Conservation (phyloP, 2,329 filamentous ascomycete genomes). For the Talaromyces amestolkiae region DNA sequence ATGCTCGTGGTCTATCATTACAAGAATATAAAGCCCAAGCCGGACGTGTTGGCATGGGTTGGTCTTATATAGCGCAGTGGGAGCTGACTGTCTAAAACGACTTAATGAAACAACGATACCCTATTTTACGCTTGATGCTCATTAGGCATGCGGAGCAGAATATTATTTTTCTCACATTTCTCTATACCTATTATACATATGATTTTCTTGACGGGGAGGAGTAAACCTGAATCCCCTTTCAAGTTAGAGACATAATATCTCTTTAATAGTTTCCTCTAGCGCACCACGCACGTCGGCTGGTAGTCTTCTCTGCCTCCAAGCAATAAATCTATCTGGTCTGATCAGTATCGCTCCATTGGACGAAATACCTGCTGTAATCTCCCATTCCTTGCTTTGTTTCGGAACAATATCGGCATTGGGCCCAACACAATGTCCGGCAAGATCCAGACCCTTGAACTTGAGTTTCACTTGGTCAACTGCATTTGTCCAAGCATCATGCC, state of each 20-base stretch:
- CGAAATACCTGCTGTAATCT: constrained; percentile 15
- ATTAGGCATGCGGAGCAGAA: neutral
- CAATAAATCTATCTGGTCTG: constrained; percentile 14
- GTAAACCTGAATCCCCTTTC: neutral
- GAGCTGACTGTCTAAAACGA: constrained; percentile 41
- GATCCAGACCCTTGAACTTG: neutral
- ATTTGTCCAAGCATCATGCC: constrained; percentile 1
- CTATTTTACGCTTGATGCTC: neutral
- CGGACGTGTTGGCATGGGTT: constrained; percentile 49
- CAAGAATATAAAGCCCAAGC: constrained; percentile 49
- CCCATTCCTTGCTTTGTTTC: neutral
- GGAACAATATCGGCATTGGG: neutral
- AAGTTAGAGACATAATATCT: constrained; percentile 5
- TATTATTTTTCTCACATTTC: neutral
- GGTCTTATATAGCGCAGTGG: constrained; percentile 55
- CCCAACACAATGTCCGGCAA: constrained; percentile 1
- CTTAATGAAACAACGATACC: constrained; percentile 11
- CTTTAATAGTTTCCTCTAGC: neutral
- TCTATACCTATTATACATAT: neutral
- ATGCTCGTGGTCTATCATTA: constrained; percentile 53
- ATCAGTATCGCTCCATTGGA: constrained; percentile 12
- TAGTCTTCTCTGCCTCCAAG: constrained; percentile 13
- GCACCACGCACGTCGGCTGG: neutral
- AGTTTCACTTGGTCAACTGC: constrained; percentile 1
- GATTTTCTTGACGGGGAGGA: neutral